Percentiles rank a stretch among this genome's conserved stretches.
phyloP scores from a whole-genome alignment of 1,284 basidiomycete species.

The Irpex sp. region DNA sequence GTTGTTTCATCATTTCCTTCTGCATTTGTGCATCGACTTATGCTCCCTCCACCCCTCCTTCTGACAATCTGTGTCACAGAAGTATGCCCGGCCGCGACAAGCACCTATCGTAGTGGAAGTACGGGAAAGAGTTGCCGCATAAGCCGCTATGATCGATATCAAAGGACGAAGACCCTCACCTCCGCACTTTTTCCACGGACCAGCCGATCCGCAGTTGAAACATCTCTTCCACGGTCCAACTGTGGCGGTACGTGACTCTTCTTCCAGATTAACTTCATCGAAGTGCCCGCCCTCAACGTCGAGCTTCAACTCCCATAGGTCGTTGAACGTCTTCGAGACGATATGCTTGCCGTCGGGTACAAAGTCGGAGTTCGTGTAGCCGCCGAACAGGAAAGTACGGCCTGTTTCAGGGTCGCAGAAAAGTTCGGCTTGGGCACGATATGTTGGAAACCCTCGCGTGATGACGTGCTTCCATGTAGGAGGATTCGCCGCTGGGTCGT shows the following conservation, averaged over 20 bases:
- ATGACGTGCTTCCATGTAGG: constrained; percentile 27
- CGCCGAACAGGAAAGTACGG: constrained; percentile 33
- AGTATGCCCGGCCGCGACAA: constrained; percentile 23
- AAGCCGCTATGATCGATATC: background rate
- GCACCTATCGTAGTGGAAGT: constrained; percentile 13
- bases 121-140: background rate
- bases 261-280: constrained; percentile 30
- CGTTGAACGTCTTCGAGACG: constrained; percentile 28
- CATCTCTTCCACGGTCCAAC: constrained; percentile 39
- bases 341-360: constrained; percentile 26
- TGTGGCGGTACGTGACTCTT: constrained; percentile 31
- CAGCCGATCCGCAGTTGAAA: constrained; percentile 33
- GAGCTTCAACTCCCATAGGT: constrained; percentile 35
- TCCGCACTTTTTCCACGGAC: constrained; percentile 35
- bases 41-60: constrained; percentile 28
- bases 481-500: constrained; percentile 15
- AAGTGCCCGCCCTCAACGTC: constrained; percentile 32
- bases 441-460: constrained; percentile 29
- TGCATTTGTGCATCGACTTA: constrained; percentile 21
- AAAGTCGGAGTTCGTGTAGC: constrained; percentile 32
- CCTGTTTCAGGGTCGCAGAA: constrained; percentile 29
- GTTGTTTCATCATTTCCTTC: constrained; percentile 6
- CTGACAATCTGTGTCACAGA: constrained; percentile 24
- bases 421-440: constrained; percentile 26
- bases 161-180: constrained; percentile 19